Conservation (phyloP, 177 flowering plant genomes). For the Vitis hybrid region DNA sequence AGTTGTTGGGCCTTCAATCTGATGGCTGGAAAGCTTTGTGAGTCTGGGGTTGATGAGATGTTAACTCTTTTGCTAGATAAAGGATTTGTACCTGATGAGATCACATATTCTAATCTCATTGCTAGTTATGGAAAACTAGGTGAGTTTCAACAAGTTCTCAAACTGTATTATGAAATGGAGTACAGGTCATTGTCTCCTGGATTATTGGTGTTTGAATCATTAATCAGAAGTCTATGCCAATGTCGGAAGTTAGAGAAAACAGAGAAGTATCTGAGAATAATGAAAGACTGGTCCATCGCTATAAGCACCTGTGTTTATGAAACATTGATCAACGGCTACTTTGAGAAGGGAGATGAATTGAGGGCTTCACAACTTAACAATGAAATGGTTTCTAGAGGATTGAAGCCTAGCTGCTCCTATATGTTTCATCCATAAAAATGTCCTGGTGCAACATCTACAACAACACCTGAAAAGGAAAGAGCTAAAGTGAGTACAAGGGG, state of each 20-base stretch:
- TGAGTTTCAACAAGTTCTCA: conserved; percentile 47
- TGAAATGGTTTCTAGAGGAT: conserved; percentile 39
- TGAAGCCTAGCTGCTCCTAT: conserved; percentile 2
- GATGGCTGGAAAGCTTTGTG: conserved; percentile 38
- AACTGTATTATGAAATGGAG: conserved; percentile 79
- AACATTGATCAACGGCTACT: conserved; percentile 33
- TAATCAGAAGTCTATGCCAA: conserved; percentile 46
- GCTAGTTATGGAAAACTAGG: conserved; percentile 55
- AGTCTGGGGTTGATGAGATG: conserved; percentile 41
- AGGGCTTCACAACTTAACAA: conserved; percentile 33
- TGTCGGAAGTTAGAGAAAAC: conserved; percentile 58
- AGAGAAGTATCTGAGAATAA: conserved; percentile 46
- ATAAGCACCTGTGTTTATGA: conserved; percentile 34
- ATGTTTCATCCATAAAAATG: too few species aligned
- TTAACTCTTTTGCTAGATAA: conserved; percentile 61
- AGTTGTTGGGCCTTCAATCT: conserved; percentile 53
- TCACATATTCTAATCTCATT: conserved; percentile 63
- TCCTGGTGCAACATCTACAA: too few species aligned
- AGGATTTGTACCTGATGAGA: conserved; percentile 64
- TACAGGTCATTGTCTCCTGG: conserved; percentile 48
- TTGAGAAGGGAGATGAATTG: conserved; percentile 35
- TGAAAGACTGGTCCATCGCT: conserved; percentile 42
- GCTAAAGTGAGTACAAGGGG: too few species aligned
- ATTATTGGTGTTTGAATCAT: conserved; percentile 29
- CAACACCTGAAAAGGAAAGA: too few species aligned